phyloP scores from a whole-genome alignment of 2,329 filamentous ascomycete species.

The Diaporthe citrichinensis region DNA sequence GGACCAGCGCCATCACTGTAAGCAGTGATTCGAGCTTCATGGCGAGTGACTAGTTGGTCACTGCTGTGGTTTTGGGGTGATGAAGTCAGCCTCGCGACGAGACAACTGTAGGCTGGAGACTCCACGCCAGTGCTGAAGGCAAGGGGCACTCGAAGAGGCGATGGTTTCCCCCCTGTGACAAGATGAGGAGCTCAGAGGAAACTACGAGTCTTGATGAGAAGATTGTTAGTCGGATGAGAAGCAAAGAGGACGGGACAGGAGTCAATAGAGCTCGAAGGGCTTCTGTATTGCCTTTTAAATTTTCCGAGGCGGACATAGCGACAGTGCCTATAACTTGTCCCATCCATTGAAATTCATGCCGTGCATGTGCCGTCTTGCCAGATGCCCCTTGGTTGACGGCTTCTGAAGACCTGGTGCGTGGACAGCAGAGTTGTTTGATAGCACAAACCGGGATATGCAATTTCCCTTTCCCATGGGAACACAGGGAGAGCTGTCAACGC shows the following conservation, averaged over 20 bases:
- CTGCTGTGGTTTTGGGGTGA: neutral
- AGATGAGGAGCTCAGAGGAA: neutral
- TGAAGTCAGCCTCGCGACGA: neutral
- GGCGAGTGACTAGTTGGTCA: neutral
- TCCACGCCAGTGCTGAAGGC: neutral
- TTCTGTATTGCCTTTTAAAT: neutral
- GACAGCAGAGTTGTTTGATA: conserved; percentile 33
- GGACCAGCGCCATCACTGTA: neutral
- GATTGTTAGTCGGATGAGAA: neutral
- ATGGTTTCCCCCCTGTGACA: neutral
- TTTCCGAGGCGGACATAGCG: neutral
- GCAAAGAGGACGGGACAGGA: neutral
- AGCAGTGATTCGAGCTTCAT: neutral
- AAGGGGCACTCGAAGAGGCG: neutral
- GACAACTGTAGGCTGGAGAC: neutral
- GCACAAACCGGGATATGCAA: conserved; percentile 29
- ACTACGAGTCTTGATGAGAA: neutral
- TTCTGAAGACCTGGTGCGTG: neutral
- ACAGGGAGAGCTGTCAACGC: neutral
- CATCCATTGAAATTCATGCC: neutral
- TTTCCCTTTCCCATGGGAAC: conserved; percentile 13
- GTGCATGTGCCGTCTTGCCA: neutral
- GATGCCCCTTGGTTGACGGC: too few relatives aligned
- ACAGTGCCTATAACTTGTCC: neutral
- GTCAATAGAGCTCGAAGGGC: neutral